Conservation (phyloP, 306 rosid genomes). For the Cicer bijugum region DNA sequence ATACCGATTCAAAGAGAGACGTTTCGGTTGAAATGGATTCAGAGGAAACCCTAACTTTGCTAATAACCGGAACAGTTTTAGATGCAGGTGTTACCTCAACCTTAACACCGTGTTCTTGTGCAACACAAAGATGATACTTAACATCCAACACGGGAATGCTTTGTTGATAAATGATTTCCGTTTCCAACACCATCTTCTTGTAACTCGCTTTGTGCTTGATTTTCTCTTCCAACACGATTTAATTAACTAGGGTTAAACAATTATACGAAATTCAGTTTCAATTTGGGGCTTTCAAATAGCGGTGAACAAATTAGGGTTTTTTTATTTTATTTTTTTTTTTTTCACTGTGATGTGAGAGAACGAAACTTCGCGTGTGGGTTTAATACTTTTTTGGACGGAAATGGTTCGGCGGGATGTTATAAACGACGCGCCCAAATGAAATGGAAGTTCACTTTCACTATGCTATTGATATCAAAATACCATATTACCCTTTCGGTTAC, state of each 20-base stretch:
- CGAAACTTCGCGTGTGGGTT: conserved; percentile 1
- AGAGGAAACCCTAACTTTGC: conserved; percentile 47
- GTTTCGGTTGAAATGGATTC: conserved; percentile 47
- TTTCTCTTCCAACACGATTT: conserved; percentile 13
- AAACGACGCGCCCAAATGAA: conserved; percentile 26
- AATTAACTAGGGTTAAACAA: background rate
- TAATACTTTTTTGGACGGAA: background rate
- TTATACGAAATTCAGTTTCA: background rate
- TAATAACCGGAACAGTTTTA: conserved; percentile 53
- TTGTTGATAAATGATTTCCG: conserved; percentile 63
- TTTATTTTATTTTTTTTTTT: background rate
- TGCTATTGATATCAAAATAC: background rate
- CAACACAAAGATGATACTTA: conserved; percentile 62
- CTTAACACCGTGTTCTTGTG: conserved; percentile 53
- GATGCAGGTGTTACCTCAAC: conserved; percentile 56
- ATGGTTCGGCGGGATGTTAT: background rate
- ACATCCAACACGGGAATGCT: conserved; percentile 55
- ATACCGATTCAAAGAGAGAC: conserved; percentile 51
- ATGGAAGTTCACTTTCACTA: conserved; percentile 10
- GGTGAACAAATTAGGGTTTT: conserved; percentile 28
- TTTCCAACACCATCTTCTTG: conserved; percentile 59
- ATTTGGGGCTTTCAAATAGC: conserved; percentile 15
- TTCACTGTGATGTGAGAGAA: background rate
- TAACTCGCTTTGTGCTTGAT: conserved; percentile 21
- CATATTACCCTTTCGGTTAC: background rate